Evolutionary conservation across 805 yeast genomes (phyloP).

Genomic region (Kodamaea laetipori): DNA sequence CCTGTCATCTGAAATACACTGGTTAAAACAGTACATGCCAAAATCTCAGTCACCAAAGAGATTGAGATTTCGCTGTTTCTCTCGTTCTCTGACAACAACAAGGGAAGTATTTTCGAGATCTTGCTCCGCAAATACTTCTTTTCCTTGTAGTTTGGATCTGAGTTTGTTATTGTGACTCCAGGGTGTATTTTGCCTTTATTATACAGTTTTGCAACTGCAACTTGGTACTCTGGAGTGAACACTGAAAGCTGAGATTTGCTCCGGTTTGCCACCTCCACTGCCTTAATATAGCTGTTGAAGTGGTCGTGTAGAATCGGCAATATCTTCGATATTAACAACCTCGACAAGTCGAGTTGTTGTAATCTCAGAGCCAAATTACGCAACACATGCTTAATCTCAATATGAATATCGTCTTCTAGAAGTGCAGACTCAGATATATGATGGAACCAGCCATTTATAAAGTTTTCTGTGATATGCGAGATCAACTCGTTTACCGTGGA

Average conservation of each 20-base stretch:
- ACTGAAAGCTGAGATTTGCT: slow-evolving; percentile 1
- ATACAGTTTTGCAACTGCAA: slow-evolving; percentile 46
- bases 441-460: slow-evolving; percentile 58
- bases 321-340: slow-evolving; percentile 55
- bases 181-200: slow-evolving; percentile 59
- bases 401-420: slow-evolving; percentile 43
- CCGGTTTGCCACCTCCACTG: slow-evolving; percentile 34
- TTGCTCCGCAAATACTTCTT: slow-evolving; percentile 51
- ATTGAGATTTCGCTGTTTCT: slow-evolving; percentile 50
- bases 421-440: slow-evolving; percentile 38
- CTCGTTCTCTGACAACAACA: slow-evolving; percentile 49
- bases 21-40: slow-evolving; percentile 50
- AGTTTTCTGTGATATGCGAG: slow-evolving; percentile 50
- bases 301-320: slow-evolving; percentile 72
- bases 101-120: slow-evolving; percentile 48
- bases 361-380: slow-evolving; percentile 46
- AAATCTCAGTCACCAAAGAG: slow-evolving; percentile 60
- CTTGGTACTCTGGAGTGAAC: slow-evolving; percentile 37
- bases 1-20: slow-evolving; percentile 58
- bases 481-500: slow-evolving; percentile 54
- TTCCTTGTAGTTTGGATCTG: slow-evolving; percentile 36
- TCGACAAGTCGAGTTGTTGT: slow-evolving; percentile 51
- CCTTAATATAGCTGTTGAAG: slow-evolving; percentile 50
- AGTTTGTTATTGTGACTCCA: slow-evolving; percentile 46
- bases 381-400: slow-evolving; percentile 46